Evolutionary conservation across 148 eudicot species (phyloP).

Genomic region (Rhododendron mucronatum): DNA sequence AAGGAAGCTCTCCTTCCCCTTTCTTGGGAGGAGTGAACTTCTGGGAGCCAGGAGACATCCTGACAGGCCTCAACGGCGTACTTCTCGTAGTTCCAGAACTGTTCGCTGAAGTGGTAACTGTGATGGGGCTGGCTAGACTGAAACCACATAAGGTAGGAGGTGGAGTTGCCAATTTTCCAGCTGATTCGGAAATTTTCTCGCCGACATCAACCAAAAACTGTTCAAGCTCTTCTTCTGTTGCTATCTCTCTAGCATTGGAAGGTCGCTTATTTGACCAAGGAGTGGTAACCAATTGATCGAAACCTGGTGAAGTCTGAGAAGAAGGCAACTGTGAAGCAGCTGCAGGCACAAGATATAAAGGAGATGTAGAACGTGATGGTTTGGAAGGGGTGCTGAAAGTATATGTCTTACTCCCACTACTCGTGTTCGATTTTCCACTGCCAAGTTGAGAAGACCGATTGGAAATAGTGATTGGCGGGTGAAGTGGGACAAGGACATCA

Average conservation of each 20-base stretch:
- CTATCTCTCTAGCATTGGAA: conserved; percentile 60
- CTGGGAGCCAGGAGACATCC: conserved; percentile 95
- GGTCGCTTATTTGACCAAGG: conserved; percentile 86
- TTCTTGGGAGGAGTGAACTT: conserved; percentile 94
- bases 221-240: conserved; percentile 80
- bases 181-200: conserved; percentile 70
- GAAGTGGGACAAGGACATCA: conserved; percentile 73
- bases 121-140: conserved; percentile 58
- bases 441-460: conserved; percentile 42
- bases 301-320: conserved; percentile 48
- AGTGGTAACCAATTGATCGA: conserved; percentile 43
- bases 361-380: conserved; percentile 59
- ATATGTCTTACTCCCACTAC: conserved; percentile 45
- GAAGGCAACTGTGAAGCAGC: conserved; percentile 51
- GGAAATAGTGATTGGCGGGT: conserved; percentile 43
- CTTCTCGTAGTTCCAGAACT: conserved; percentile 82
- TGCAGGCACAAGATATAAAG: conserved; percentile 50
- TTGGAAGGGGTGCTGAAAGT: conserved; percentile 54
- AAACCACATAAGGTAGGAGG: conserved; percentile 61
- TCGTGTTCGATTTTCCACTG: conserved; percentile 49
- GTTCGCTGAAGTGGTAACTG: conserved; percentile 51
- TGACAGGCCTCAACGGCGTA: conserved; percentile 85
- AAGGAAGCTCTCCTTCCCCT: conserved; percentile 84
- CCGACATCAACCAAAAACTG: conserved; percentile 72
- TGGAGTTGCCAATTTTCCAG: conserved; percentile 76